Conservation (phyloP, 768 basidiomycete genomes). For the Xerocomellus amylosporus region DNA sequence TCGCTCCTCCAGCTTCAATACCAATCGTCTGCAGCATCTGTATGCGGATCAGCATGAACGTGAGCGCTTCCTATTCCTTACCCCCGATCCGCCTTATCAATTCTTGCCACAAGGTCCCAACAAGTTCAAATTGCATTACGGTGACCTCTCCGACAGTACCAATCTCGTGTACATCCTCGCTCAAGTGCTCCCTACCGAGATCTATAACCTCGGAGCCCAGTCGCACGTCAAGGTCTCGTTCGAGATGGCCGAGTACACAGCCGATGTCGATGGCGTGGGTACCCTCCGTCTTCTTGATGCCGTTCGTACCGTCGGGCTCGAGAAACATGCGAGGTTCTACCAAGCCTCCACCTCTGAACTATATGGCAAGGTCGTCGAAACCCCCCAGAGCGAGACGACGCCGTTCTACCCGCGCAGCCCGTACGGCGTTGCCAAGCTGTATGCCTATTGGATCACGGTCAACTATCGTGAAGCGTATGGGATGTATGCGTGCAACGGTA, state of each 20-base stretch:
- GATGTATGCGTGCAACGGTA: slow-evolving; percentile 96
- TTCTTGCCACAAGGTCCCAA: slow-evolving; percentile 48
- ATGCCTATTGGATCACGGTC: slow-evolving; percentile 86
- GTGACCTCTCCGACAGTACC: slow-evolving; percentile 93
- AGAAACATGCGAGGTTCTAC: slow-evolving; percentile 92
- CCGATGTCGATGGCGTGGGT: slow-evolving; percentile 93
- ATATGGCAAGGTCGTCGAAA: slow-evolving; percentile 95
- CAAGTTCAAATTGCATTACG: slow-evolving; percentile 85
- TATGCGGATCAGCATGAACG: slow-evolving; percentile 92
- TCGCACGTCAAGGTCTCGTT: slow-evolving; percentile 99
- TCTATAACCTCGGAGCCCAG: slow-evolving; percentile 97
- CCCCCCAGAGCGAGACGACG: slow-evolving; percentile 92
- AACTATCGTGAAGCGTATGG: slow-evolving; percentile 95
- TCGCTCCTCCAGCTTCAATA: slow-evolving; percentile 97
- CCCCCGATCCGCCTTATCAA: slow-evolving; percentile 1
- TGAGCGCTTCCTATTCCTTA: slow-evolving; percentile 36
- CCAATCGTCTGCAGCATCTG: slow-evolving; percentile 88
- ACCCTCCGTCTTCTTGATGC: slow-evolving; percentile 95
- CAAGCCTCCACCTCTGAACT: slow-evolving; percentile 97
- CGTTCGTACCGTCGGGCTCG: slow-evolving; percentile 91
- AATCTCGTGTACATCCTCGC: slow-evolving; percentile 97
- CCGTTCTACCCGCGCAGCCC: slow-evolving; percentile 99
- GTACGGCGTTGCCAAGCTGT: slow-evolving; percentile 94
- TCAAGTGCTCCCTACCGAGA: slow-evolving; percentile 90
- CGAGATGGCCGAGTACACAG: slow-evolving; percentile 99